These are phyloP conservation scores for Neofusicoccum laricinum DNA, from an alignment of 2,329 filamentous ascomycete species.

Conservation along the genomic window DNA sequence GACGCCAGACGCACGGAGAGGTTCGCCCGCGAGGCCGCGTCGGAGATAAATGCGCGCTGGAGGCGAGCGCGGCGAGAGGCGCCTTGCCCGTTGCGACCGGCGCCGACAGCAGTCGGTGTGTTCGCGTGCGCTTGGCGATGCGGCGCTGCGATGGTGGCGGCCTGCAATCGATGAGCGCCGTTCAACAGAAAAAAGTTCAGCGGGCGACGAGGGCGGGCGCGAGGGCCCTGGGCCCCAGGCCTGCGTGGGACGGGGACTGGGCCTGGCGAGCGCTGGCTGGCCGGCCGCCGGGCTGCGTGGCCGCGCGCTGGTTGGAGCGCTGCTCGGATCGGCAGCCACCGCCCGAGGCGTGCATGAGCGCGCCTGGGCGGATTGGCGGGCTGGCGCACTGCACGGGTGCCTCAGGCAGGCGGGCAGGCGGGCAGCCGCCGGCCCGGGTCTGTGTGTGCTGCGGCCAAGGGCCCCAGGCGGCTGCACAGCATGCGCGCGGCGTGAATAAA, in stretches of 20 bases:
- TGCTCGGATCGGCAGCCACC: constrained; percentile 7
- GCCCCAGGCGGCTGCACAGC: constrained; percentile 7
- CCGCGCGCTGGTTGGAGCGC: not conserved
- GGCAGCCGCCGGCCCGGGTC: constrained; percentile 6
- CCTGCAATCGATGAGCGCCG: constrained; percentile 8
- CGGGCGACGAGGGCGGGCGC: not conserved
- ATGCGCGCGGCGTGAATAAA: constrained; percentile 14
- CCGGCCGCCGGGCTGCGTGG: not conserved
- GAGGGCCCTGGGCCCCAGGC: not conserved
- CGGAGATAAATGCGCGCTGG: constrained; percentile 13
- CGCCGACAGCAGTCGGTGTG: not conserved
- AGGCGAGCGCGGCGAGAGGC: not conserved
- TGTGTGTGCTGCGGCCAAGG: constrained; percentile 5
- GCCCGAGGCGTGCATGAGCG: constrained; percentile 7
- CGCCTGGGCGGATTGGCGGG: no score
- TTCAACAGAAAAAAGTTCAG: constrained; percentile 11
- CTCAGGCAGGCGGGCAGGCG: not conserved
- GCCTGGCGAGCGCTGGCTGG: no score
- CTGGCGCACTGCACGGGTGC: not conserved
- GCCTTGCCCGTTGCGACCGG: constrained; percentile 9
- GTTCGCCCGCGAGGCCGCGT: not conserved
- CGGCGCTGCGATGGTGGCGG: not conserved
- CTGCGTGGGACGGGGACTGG: no score
- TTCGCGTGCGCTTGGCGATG: constrained; percentile 10
- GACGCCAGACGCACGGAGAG: constrained; percentile 1